These are phyloP conservation scores for Leishmania mexicana DNA, from an alignment of 208 protist species.

Conservation along the genomic window DNA sequence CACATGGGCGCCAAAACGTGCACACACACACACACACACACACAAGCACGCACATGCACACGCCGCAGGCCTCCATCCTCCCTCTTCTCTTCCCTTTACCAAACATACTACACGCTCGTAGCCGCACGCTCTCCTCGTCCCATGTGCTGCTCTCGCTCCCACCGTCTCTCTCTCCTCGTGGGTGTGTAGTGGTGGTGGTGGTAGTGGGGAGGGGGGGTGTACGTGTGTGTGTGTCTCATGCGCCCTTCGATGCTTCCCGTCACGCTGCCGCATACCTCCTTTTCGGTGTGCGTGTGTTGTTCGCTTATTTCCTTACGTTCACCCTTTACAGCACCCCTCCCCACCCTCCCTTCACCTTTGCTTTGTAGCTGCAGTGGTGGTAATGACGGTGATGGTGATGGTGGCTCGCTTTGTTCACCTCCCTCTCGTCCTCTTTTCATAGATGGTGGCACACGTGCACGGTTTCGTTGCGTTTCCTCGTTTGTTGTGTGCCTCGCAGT, in stretches of 20 bases:
- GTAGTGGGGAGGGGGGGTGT: neutral
- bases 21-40: neutral
- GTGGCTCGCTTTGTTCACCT: no score
- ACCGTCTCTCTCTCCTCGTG: neutral
- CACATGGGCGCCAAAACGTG: neutral
- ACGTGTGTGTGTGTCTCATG: neutral
- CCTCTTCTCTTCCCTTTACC: neutral
- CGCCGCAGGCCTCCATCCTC: neutral
- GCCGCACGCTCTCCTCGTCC: neutral
- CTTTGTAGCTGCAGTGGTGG: no score
- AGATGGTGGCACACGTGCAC: neutral
- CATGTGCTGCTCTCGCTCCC: neutral
- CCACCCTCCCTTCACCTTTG: no score
- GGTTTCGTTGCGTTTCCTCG: no score
- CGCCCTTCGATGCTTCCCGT: neutral
- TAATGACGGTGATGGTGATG: no score
- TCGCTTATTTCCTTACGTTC: neutral
- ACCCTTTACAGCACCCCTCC: neutral
- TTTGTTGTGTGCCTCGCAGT: neutral
- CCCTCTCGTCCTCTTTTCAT: neutral
- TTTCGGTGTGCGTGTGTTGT: neutral
- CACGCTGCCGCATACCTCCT: neutral
- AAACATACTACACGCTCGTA: neutral
- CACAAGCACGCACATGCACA: neutral
- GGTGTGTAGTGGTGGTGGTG: neutral